Evolutionary conservation across 2,329 filamentous ascomycete species (phyloP).

Genomic region (Arthrobotrys megalospora): DNA sequence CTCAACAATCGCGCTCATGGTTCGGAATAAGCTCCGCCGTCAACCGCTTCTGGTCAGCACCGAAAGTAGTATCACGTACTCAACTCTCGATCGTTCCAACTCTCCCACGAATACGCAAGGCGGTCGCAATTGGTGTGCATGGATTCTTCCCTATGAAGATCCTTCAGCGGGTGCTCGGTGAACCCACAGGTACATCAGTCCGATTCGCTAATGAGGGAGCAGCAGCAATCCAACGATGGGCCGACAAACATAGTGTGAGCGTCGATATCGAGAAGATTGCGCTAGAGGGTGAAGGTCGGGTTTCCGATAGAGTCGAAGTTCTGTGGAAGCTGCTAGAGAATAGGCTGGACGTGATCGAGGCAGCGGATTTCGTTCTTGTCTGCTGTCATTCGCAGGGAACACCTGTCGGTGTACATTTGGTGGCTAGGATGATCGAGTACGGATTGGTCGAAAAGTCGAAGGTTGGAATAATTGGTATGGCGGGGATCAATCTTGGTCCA

Average conservation of each 20-base stretch:
- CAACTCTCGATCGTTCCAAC: conserved; percentile 82
- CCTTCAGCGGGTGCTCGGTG: conserved; percentile 90
- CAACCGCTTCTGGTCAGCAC: conserved; percentile 50
- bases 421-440: conserved; percentile 92
- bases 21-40: conserved; percentile 71
- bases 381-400: conserved; percentile 97
- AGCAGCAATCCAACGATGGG: conserved; percentile 86
- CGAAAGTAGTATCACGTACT: conserved; percentile 75
- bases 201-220: conserved; percentile 91
- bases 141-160: conserved; percentile 91
- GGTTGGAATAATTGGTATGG: conserved; percentile 81
- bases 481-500: conserved; percentile 92
- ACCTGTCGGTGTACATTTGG: conserved; percentile 90
- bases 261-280: conserved; percentile 94
- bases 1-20: conserved; percentile 64
- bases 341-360: conserved; percentile 90
- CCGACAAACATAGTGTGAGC: conserved; percentile 78
- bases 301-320: conserved; percentile 88
- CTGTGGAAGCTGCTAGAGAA: conserved; percentile 95
- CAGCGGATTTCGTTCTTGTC: conserved; percentile 90
- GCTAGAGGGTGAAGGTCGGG: conserved; percentile 93
- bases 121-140: conserved; percentile 93
- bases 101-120: conserved; percentile 82
- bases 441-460: conserved; percentile 83
- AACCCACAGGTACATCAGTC: conserved; percentile 94